These are phyloP conservation scores for Monosporascus sp. DNA, from an alignment of 2,329 filamentous ascomycete species.

Conservation along the genomic window DNA sequence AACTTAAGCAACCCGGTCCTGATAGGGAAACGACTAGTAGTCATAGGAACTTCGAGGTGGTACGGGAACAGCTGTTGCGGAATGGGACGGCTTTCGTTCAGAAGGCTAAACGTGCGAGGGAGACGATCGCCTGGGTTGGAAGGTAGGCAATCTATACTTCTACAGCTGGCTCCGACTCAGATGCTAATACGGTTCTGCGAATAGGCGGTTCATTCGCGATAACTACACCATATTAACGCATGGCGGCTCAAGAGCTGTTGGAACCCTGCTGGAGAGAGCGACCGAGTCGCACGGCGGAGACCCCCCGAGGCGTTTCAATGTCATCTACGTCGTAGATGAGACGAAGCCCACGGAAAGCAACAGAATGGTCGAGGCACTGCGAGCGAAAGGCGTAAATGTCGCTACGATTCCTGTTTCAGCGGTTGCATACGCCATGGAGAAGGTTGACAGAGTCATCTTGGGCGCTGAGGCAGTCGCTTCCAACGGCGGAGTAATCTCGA, in stretches of 20 bases:
- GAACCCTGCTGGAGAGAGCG: constrained; percentile 68
- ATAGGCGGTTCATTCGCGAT: constrained; percentile 68
- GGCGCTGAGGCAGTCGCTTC: constrained; percentile 85
- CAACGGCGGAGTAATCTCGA: constrained; percentile 86
- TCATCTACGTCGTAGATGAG: constrained; percentile 70
- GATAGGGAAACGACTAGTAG: constrained; percentile 22
- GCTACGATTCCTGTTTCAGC: constrained; percentile 73
- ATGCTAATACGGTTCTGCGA: constrained; percentile 1
- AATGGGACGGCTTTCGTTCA: constrained; percentile 85
- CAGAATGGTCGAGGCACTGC: constrained; percentile 64
- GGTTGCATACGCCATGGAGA: constrained; percentile 72
- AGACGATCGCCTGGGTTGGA: constrained; percentile 76
- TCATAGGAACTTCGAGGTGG: constrained; percentile 68
- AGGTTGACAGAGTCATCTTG: constrained; percentile 63
- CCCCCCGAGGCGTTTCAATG: constrained; percentile 61
- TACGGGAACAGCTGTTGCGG: constrained; percentile 75
- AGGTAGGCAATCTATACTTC: constrained; percentile 4
- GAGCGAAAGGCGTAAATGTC: constrained; percentile 72
- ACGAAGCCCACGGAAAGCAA: constrained; percentile 56
- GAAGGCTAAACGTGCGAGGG: constrained; percentile 77
- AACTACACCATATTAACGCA: constrained; percentile 83
- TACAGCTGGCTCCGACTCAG: background rate
- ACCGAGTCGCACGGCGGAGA: constrained; percentile 55
- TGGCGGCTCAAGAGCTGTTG: constrained; percentile 80
- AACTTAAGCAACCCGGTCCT: constrained; percentile 50